Percentiles rank a stretch among this genome's conserved stretches.
Evolutionary conservation across 352 stramenopile genomes (phyloP).

Genomic region (Phytopythium boreale): DNA sequence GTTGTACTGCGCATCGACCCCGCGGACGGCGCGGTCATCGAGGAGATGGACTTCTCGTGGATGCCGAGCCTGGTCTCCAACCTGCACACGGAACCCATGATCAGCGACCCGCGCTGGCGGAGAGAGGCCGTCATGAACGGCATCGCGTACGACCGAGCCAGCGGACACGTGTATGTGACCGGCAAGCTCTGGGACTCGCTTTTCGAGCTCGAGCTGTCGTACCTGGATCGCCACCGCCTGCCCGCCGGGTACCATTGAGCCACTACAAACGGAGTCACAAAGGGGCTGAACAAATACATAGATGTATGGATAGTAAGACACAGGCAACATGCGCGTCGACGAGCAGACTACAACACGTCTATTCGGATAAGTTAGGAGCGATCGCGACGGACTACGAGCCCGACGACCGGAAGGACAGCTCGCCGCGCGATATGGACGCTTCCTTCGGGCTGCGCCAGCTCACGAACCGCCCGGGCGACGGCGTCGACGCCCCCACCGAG

Average conservation of each 20-base stretch:
- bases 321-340: no score
- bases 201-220: slow-evolving; percentile 76
- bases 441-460: slow-evolving; percentile 1
- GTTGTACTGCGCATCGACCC: slow-evolving; percentile 77
- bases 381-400: background rate
- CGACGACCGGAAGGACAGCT: slow-evolving; percentile 4
- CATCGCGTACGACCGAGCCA: slow-evolving; percentile 73
- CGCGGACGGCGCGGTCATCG: slow-evolving; percentile 55
- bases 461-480: slow-evolving; percentile 1
- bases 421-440: slow-evolving; percentile 3
- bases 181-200: slow-evolving; percentile 86
- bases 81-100: slow-evolving; percentile 42
- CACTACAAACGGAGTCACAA: no score
- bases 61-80: slow-evolving; percentile 62
- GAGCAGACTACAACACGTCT: background rate
- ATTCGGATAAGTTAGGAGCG: background rate
- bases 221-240: slow-evolving; percentile 21
- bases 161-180: slow-evolving; percentile 65
- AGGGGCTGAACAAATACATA: no score
- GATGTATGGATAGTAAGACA: no score
- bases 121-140: slow-evolving; percentile 87
- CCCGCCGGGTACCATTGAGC: slow-evolving; percentile 8
- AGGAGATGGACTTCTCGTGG: slow-evolving; percentile 69
- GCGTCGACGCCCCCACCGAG: background rate
- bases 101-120: slow-evolving; percentile 25